Evolutionary conservation across 306 rosid species (phyloP), one percentile per base, ranked within the genome.

Genomic region (Citrullus amarus): DNA sequence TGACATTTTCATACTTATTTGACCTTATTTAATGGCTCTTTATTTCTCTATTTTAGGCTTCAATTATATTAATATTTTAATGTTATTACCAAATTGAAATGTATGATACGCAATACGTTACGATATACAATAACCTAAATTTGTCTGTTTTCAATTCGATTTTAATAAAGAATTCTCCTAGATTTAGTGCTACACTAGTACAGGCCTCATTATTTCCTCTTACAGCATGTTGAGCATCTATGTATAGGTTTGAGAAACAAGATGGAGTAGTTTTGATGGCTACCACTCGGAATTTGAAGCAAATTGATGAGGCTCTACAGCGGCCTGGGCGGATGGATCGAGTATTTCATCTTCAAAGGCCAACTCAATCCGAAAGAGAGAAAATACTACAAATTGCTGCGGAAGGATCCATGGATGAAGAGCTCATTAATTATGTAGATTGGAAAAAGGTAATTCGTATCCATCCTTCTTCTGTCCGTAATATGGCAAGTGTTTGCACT

Each of bases 281-380:
- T 75, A 94, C 98, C 75, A 92, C 98, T 14, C 88, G 92, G 87
- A 92, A 91, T 87, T 93, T 94, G 68, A 88, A 92, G 80, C 90
- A 91, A 89, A 89, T 94, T 75, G 98, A 94, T 18, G 93, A 89
- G 81, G 98, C 98, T 78, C 84, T 94, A 86, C 95, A 86, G 88
- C 91, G 98, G 80, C 97, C 98, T 83, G 98, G 98, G 34, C 93
- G 98, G 69, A 94, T 94, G 98, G 98, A 94, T 90, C 90, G 98
- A 85, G 86, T 90, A 85, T 92, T 94, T 87, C 97, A 94, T 84
- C 98, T 94, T 89, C 98, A 92, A 86, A 92, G 93, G 68, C 98
- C 93, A 36, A 90, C 98, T 73, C 95, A 94, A 90, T 88, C 81
- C 6, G 96, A 94, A 87, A 92, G 98, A 82, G 97, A 94, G 79